phyloP scores from a whole-genome alignment of 495 filamentous ascomycete genomes.

The Aspergillus mulundensis region DNA sequence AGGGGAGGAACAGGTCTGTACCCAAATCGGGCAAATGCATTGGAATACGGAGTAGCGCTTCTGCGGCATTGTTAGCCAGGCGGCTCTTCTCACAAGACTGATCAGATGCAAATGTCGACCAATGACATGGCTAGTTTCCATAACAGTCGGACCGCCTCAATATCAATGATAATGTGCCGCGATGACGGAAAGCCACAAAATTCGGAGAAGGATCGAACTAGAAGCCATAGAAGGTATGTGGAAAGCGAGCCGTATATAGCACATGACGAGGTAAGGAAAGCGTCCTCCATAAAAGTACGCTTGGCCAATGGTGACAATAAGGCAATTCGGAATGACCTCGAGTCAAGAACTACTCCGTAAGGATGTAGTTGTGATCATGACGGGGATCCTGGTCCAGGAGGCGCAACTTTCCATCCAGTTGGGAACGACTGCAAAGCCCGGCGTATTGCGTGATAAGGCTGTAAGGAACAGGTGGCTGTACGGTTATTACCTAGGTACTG shows the following conservation, averaged over 20 bases:
- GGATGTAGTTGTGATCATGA: slow-evolving; percentile 11
- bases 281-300: not conserved
- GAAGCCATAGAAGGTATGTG: not conserved
- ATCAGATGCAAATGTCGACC: not conserved
- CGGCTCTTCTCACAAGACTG: not conserved
- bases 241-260: not conserved
- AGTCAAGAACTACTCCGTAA: no score
- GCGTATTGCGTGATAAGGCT: slow-evolving; percentile 1
- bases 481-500: not conserved
- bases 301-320: not conserved
- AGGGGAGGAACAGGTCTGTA: not conserved
- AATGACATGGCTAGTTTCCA: not conserved
- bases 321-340: not conserved
- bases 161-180: no score
- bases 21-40: not conserved
- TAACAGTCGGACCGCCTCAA: no score
- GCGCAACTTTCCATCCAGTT: slow-evolving; percentile 32
- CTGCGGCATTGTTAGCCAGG: not conserved
- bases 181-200: no score
- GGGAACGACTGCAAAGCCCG: slow-evolving; percentile 13
- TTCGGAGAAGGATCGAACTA: not conserved
- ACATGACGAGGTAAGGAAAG: not conserved
- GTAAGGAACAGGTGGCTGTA: not conserved
- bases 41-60: not conserved
- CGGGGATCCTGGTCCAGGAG: slow-evolving; percentile 20